Percentiles rank a stretch among this genome's conserved stretches.
These are phyloP conservation scores for Mucor circinelloides DNA, from an alignment of 371 early-diverging fungal species.

Conservation along the genomic window DNA sequence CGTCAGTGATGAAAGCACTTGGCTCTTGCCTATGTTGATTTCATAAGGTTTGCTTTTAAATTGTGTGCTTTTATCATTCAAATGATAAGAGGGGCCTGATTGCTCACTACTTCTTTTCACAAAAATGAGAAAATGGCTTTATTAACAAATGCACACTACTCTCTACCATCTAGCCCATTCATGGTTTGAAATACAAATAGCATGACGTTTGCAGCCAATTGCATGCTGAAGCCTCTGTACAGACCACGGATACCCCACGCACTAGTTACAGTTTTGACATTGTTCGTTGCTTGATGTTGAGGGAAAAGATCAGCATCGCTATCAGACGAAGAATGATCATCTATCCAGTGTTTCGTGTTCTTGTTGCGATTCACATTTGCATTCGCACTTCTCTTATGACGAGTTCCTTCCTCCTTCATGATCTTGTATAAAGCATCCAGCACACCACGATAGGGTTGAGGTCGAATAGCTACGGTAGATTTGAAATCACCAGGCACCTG, in stretches of 20 bases:
- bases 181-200: slow-evolving; percentile 61
- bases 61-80: no score
- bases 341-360: not conserved
- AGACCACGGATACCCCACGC: slow-evolving; percentile 73
- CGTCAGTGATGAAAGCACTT: no score
- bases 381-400: slow-evolving; percentile 13
- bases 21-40: no score
- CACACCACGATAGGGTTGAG: slow-evolving; percentile 86
- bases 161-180: slow-evolving; percentile 52
- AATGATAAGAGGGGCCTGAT: no score
- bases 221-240: slow-evolving; percentile 78
- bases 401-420: slow-evolving; percentile 85
- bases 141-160: not conserved
- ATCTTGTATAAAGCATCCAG: slow-evolving; percentile 80
- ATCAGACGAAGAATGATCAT: slow-evolving; percentile 8
- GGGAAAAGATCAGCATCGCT: slow-evolving; percentile 23
- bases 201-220: slow-evolving; percentile 63
- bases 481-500: slow-evolving; percentile 71
- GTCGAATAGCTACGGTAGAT: slow-evolving; percentile 71
- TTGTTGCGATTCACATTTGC: slow-evolving; percentile 18
- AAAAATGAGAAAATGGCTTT: no score
- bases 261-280: slow-evolving; percentile 20
- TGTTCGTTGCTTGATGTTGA: slow-evolving; percentile 1
- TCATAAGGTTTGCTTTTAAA: no score
- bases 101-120: no score